Evolutionary conservation across 2,329 filamentous ascomycete species (phyloP), one percentile per base, ranked within the genome.

Genomic region (Colletotrichum spaethianum): DNA sequence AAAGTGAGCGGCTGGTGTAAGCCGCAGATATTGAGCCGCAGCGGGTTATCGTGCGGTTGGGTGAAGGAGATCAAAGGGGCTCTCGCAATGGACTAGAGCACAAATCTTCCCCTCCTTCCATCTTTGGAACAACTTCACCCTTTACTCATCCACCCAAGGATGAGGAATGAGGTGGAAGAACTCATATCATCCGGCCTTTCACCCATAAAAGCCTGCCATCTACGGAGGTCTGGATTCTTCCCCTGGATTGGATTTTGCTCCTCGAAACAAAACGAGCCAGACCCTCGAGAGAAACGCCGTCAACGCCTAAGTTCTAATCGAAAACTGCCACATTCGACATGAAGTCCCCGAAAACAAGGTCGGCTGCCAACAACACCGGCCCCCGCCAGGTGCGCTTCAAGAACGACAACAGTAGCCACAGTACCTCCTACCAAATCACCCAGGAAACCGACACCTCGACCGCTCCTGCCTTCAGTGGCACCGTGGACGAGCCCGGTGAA

Each of bases 341-440:
- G 69, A 69, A 72, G 44, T 72, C 69, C n/a, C 69, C 69, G 33
- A 72, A 72, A 52, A 48, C 18, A 23, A 72, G 59, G 53, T 55
- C 69, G 33, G 62, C 52, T 63, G 31, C 65, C 69, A 69, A 72
- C n/a, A 69, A 28, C 65, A 63, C 65, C 61, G 53, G 53, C 31
- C 65, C 57, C 18, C 69, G 65, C 26, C 52, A 69, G 57, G 69
- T 72, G 50, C 65, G 60, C 44, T 72, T 72, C 69, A 53, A 60
- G 38, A 38, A 60, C 28, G 38, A n/a, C 28, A 33, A 36, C 36
- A 44, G 38, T 52, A 52, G 53, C 14, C 33, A 42, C n/a, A 44
- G 38, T 11, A 20, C 42, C 44, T 59, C 59, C 46, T 72, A 63
- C 59, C 65, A 57, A 12, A 31, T 69, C 23, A 63, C 65, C 28